These are phyloP conservation scores for Lentinus tigrinus DNA, from an alignment of 768 basidiomycete species.

Conservation along the genomic window DNA sequence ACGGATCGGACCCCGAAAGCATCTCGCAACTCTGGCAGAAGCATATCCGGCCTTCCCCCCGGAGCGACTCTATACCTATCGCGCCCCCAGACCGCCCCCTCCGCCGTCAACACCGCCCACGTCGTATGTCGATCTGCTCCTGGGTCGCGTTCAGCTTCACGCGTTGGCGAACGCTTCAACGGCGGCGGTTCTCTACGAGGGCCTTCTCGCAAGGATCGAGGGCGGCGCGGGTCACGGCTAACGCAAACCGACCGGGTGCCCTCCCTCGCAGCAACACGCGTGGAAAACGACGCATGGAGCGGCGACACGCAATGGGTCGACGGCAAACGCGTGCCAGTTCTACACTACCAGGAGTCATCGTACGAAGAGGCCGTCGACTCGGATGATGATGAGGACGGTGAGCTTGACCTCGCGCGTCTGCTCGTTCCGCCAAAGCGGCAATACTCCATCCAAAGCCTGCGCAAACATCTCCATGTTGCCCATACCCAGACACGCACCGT, in stretches of 20 bases:
- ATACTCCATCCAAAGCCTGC: slow-evolving; percentile 69
- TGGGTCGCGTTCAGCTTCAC: slow-evolving; percentile 57
- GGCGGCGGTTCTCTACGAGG: slow-evolving; percentile 6
- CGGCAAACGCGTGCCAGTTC: slow-evolving; percentile 19
- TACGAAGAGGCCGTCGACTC: slow-evolving; percentile 27
- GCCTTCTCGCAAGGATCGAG: slow-evolving; percentile 14
- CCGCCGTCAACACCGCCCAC: slow-evolving; percentile 47
- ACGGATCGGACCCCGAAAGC: slow-evolving; percentile 28
- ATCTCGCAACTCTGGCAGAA: slow-evolving; percentile 2
- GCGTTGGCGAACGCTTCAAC: slow-evolving; percentile 26
- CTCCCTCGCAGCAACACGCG: slow-evolving; percentile 56
- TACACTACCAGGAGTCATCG: slow-evolving; percentile 2
- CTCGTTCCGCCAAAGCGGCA: slow-evolving; percentile 73
- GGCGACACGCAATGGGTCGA: slow-evolving; percentile 26
- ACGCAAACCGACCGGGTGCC: slow-evolving; percentile 45
- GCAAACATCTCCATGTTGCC: slow-evolving; percentile 50
- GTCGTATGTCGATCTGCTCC: slow-evolving; percentile 75
- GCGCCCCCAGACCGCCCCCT: slow-evolving; percentile 34
- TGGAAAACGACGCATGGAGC: slow-evolving; percentile 58
- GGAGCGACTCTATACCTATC: slow-evolving; percentile 25
- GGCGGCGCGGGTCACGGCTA: slow-evolving; percentile 19
- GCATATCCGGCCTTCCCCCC: slow-evolving; percentile 16
- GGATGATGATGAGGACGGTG: slow-evolving; percentile 49
- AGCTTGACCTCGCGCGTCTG: slow-evolving; percentile 63
- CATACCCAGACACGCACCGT: slow-evolving; percentile 9